These are phyloP conservation scores for Malus domestica DNA, from an alignment of 306 rosid genomes.

Conservation along the genomic window ASM211411v1 NC_041792.1:17913907-17914406, in stretches of 20 bases:
- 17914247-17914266: conserved; percentile 70
- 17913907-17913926: conserved; percentile 75
- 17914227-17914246: conserved; percentile 40
- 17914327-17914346: background rate
- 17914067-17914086: conserved; percentile 68
- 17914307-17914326: conserved; percentile 8
- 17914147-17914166: conserved; percentile 57
- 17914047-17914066: conserved; percentile 65
- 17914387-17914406: background rate
- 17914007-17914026: conserved; percentile 53
- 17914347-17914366: background rate
- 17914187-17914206: conserved; percentile 55
- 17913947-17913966: conserved; percentile 54
- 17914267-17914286: conserved; percentile 86
- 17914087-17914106: conserved; percentile 75
- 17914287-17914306: conserved; percentile 8
- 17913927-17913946: conserved; percentile 67
- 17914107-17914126: conserved; percentile 59
- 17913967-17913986: conserved; percentile 68
- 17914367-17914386: background rate
- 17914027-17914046: conserved; percentile 39
- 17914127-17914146: conserved; percentile 61
- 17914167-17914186: conserved; percentile 82
- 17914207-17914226: conserved; percentile 42
- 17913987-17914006: conserved; percentile 61